Conservation (phyloP, 768 basidiomycete genomes). For the Leccinellum albellum region DNA sequence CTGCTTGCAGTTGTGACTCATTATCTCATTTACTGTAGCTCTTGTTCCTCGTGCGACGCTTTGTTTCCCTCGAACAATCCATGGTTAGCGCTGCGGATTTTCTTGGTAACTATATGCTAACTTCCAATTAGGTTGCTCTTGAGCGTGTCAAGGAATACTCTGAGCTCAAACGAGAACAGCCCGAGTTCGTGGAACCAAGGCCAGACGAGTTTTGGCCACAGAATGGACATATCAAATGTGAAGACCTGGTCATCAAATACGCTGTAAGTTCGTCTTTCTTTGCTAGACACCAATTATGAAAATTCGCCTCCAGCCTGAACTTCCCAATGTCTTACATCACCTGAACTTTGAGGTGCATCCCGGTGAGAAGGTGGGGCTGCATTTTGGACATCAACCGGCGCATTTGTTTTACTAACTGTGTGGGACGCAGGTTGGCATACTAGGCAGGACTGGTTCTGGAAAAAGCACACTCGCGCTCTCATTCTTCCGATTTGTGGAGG, state of each 20-base stretch:
- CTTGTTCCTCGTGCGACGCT: constrained; percentile 71
- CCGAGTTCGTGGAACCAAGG: constrained; percentile 85
- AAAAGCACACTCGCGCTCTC: constrained; percentile 81
- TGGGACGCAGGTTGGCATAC: constrained; percentile 54
- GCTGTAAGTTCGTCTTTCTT: constrained; percentile 46
- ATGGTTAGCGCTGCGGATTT: constrained; percentile 54
- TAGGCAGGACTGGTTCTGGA: constrained; percentile 68
- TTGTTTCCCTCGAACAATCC: constrained; percentile 86
- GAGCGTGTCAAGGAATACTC: constrained; percentile 93
- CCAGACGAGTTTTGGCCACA: constrained; percentile 79
- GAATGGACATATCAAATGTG: constrained; percentile 61
- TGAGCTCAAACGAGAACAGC: constrained; percentile 68
- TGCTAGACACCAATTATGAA: background rate
- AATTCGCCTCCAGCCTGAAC: constrained; percentile 55
- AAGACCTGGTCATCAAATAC: constrained; percentile 74
- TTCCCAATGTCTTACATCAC: constrained; percentile 81
- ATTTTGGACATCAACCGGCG: background rate
- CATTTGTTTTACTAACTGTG: constrained; percentile 1
- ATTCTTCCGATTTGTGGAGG: constrained; percentile 90
- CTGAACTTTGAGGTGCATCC: constrained; percentile 71
- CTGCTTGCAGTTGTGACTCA: constrained; percentile 14
- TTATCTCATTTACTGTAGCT: constrained; percentile 33
- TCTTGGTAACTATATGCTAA: background rate
- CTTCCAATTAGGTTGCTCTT: constrained; percentile 57
- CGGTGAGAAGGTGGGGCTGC: constrained; percentile 61